Conservation (phyloP, 305 asterid genomes). For the Stenogyne calaminthoides region DNA sequence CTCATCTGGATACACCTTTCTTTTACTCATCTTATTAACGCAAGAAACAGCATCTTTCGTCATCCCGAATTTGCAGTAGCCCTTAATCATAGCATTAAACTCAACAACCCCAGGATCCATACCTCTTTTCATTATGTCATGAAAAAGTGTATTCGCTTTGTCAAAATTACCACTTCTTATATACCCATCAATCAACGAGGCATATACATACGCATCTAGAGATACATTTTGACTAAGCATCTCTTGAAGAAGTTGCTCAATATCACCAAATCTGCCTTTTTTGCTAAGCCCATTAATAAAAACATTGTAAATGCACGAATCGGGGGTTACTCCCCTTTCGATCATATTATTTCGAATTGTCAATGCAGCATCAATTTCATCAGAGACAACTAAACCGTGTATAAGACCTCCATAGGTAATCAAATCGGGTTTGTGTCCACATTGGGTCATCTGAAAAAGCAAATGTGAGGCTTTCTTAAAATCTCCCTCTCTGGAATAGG, state of each 20-base stretch:
- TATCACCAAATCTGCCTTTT: conserved; percentile 53
- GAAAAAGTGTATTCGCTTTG: conserved; percentile 72
- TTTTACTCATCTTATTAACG: conserved; percentile 53
- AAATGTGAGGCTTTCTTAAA: conserved; percentile 69
- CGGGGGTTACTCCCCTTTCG: conserved; percentile 66
- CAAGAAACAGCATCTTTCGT: conserved; percentile 67
- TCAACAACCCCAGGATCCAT: conserved; percentile 72
- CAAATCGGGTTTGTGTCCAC: conserved; percentile 74
- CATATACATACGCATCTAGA: conserved; percentile 72
- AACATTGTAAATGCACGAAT: conserved; percentile 79
- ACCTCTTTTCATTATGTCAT: conserved; percentile 48
- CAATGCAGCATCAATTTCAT: conserved; percentile 77
- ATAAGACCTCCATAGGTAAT: conserved; percentile 72
- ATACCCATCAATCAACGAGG: conserved; percentile 83
- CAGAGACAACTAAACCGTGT: conserved; percentile 74
- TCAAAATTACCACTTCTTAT: conserved; percentile 62
- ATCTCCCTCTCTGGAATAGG: conserved; percentile 57
- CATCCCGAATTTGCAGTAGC: conserved; percentile 75
- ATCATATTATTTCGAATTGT: conserved; percentile 66
- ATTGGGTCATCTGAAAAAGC: conserved; percentile 69
- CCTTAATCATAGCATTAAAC: conserved; percentile 88
- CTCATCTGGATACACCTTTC: conserved; percentile 60
- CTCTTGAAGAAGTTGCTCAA: conserved; percentile 66
- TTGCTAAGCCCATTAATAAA: conserved; percentile 83
- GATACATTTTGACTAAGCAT: conserved; percentile 62